phyloP scores from a whole-genome alignment of 1,284 basidiomycete species.

The Leccinum pachyderme region DNA sequence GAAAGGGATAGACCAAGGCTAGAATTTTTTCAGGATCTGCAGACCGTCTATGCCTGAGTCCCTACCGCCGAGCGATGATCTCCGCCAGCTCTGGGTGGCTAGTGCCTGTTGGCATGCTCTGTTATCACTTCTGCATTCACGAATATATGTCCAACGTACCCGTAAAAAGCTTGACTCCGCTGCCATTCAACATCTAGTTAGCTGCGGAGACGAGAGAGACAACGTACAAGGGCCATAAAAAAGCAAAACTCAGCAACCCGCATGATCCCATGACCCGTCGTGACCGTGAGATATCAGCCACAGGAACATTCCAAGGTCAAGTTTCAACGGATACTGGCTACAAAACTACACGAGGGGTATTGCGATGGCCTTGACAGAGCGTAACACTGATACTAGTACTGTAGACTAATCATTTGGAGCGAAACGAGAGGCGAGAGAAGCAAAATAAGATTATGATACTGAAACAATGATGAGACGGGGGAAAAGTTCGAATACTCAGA shows the following conservation, averaged over 20 bases:
- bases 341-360: constrained; percentile 39
- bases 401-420: constrained; percentile 23
- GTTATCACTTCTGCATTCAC: constrained; percentile 1
- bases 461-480: constrained; percentile 21
- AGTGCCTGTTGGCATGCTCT: constrained; percentile 55
- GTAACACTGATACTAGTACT: constrained; percentile 35
- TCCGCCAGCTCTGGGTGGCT: constrained; percentile 95
- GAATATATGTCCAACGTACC: constrained; percentile 50
- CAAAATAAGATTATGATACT: constrained; percentile 35
- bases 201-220: constrained; percentile 11
- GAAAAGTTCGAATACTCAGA: constrained; percentile 25
- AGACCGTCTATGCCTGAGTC: constrained; percentile 19
- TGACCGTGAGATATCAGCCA: constrained; percentile 15
- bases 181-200: constrained; percentile 67
- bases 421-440: constrained; percentile 20
- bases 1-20: constrained; percentile 85
- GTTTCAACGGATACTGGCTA: constrained; percentile 24
- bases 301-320: not conserved
- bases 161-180: constrained; percentile 89
- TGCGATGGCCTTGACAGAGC: constrained; percentile 25
- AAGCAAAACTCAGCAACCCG: constrained; percentile 16
- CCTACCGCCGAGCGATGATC: constrained; percentile 88
- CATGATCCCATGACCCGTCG: constrained; percentile 14
- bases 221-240: constrained; percentile 11
- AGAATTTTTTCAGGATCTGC: constrained; percentile 21